These are phyloP conservation scores for Collybia sordida DNA, from an alignment of 768 basidiomycete genomes.

Conservation along the genomic window DNA sequence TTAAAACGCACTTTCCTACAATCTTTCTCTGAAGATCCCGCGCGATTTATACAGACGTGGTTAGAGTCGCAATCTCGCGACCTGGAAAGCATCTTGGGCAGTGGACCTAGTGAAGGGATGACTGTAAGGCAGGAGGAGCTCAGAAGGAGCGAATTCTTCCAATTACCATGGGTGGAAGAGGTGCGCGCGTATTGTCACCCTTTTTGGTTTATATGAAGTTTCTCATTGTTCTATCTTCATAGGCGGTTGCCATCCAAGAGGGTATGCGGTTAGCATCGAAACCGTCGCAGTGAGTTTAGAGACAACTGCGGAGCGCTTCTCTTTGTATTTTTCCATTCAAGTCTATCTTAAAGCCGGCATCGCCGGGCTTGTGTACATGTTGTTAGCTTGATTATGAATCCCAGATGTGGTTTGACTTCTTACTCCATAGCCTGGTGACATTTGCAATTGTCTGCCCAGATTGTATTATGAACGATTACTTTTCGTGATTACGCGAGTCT, in stretches of 20 bases:
- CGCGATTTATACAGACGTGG: constrained; percentile 86
- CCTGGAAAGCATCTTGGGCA: constrained; percentile 85
- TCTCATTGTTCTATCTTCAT: constrained; percentile 14
- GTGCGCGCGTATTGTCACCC: constrained; percentile 24
- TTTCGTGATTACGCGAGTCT: no score
- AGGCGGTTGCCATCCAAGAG: constrained; percentile 85
- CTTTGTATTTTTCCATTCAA: constrained; percentile 1
- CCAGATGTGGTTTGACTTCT: no score
- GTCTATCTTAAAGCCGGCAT: no score
- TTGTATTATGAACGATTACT: no score
- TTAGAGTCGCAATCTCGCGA: constrained; percentile 90
- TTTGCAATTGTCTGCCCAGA: no score
- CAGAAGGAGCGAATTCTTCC: constrained; percentile 87
- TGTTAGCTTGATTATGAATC: no score
- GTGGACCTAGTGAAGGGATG: constrained; percentile 77
- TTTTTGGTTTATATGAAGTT: neutral
- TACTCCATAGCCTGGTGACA: no score
- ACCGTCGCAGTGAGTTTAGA: constrained; percentile 34
- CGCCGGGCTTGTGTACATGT: no score
- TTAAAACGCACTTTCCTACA: constrained; percentile 85
- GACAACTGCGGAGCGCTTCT: no score
- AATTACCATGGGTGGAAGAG: constrained; percentile 88
- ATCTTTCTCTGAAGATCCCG: constrained; percentile 77
- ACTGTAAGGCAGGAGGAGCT: constrained; percentile 87
- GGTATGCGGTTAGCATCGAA: constrained; percentile 66